Base-by-base conservation (phyloP, 495 filamentous ascomycete species). In the Ramalina intermedia region DNA sequence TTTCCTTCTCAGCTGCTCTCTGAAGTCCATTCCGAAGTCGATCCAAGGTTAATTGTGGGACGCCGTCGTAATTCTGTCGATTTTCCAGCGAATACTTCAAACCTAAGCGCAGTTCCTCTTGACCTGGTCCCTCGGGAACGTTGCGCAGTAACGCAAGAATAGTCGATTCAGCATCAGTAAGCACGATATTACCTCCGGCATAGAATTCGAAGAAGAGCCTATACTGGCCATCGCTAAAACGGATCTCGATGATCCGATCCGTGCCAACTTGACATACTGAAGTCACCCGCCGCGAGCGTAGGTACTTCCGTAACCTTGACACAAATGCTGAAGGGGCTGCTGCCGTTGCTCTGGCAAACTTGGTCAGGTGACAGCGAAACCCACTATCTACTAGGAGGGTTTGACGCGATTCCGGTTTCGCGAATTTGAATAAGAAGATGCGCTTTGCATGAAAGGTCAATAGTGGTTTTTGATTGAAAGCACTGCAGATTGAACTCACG, bases 191-290 rank as follows among this genome's bases (percentile, higher is more conserved):
- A 33, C 91, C 91, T n/a, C 76, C 78, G 4, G 91, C 90, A 65
- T 91, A 98, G 66, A 98, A 98, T 65, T 98, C 91, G 37, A 98
- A 68, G 60, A 87, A 94, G 35, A 98, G 68, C 36, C 81, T 73
- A 59, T 90, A 96, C 53, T 76, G 72, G 17, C 91, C 90, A 69
- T 95, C 87, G 58, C 84, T 90, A 63, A 98, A 95, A 61, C 81
- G 75, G 47, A 96, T 76, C 59, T 95, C 87, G 47, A 98, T 83
- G 48, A 98, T 82, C 17, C 91, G 80, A 62, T 98, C 91, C 0
- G 88, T 95, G 35, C 89, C 91, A 46, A 98, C 74, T 62, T 98
- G 91, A 4, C 74, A 66, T 24, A 98, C 73, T 0, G 74, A 67
- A 0, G 90, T 96, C 39, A 94, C 76, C 41, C 91, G 71, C 48